phyloP scores from a whole-genome alignment of 2,329 filamentous ascomycete genomes.

The Fusarium subglutinans region DNA sequence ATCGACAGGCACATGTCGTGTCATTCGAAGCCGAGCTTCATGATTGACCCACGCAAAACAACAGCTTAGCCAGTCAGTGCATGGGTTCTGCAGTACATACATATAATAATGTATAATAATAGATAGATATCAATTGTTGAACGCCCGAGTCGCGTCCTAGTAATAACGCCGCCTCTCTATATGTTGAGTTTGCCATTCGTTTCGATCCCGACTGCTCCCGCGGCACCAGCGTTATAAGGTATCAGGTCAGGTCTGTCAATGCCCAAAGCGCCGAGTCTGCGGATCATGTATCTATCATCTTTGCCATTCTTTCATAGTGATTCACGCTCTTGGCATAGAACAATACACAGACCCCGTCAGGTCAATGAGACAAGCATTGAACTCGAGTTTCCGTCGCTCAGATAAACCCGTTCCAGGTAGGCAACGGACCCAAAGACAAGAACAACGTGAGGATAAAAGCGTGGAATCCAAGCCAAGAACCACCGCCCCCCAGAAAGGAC shows the following conservation, averaged over 20 bases:
- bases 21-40: conserved; percentile 1
- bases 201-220: background rate
- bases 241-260: conserved; percentile 6
- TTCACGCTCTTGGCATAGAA: conserved; percentile 26
- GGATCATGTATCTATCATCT: conserved; percentile 12
- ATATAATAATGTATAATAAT: background rate
- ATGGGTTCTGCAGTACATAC: background rate
- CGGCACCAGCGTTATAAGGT: conserved; percentile 12
- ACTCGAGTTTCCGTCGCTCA: conserved; percentile 22
- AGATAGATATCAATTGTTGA: background rate
- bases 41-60: conserved; percentile 19
- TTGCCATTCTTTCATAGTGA: conserved; percentile 24
- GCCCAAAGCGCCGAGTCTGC: conserved; percentile 11
- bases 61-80: background rate
- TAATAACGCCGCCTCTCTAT: background rate
- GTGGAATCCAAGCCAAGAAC: conserved; percentile 15
- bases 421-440: conserved; percentile 34
- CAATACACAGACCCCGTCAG: conserved; percentile 6
- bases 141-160: conserved; percentile 16
- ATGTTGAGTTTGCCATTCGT: conserved; percentile 8
- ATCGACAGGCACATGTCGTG: background rate
- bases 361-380: conserved; percentile 32
- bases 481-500: conserved; percentile 32
- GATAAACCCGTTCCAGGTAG: conserved; percentile 27
- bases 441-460: conserved; percentile 21